A percentile compares a stretch with the other conserved stretches of the same genome.
These are phyloP conservation scores for Scheffersomyces quercinus DNA, from an alignment of 1,139 yeast genomes.

Conservation along the genomic window DNA sequence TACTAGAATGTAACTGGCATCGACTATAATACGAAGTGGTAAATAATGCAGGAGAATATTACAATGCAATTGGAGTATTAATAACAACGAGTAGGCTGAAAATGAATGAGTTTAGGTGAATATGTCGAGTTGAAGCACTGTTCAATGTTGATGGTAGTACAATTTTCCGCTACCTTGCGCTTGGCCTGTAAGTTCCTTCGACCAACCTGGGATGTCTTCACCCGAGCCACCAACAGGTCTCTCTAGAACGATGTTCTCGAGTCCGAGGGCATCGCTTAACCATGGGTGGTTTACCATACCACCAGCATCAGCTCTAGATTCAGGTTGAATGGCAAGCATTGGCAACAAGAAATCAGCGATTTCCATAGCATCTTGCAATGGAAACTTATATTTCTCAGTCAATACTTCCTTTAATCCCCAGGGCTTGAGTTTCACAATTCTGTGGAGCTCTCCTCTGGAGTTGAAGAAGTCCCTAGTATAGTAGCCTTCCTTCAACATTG, in stretches of 20 bases:
- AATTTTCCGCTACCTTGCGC: neutral
- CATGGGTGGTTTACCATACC: slow-evolving; percentile 45
- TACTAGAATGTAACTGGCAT: too few relatives aligned
- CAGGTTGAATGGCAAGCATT: slow-evolving; percentile 72
- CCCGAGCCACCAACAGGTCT: slow-evolving; percentile 61
- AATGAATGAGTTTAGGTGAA: too few relatives aligned
- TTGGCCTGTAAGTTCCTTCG: slow-evolving; percentile 25
- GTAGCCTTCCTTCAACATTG: slow-evolving; percentile 44
- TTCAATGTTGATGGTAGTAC: neutral
- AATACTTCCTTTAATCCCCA: slow-evolving; percentile 52
- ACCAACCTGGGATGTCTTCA: slow-evolving; percentile 79
- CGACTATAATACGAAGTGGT: too few relatives aligned
- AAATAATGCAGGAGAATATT: too few relatives aligned
- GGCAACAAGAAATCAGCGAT: slow-evolving; percentile 60
- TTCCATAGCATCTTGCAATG: slow-evolving; percentile 30
- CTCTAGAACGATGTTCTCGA: slow-evolving; percentile 26
- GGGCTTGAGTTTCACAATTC: slow-evolving; percentile 43
- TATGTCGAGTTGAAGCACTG: neutral
- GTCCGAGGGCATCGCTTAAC: slow-evolving; percentile 33
- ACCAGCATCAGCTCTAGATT: slow-evolving; percentile 54
- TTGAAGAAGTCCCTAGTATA: slow-evolving; percentile 48
- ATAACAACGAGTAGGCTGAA: too few relatives aligned
- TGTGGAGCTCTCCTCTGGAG: slow-evolving; percentile 24
- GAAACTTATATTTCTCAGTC: slow-evolving; percentile 44
- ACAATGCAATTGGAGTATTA: too few relatives aligned